phyloP scores from a whole-genome alignment of 2,329 filamentous ascomycete genomes.

The Xylariaceae sp. region DNA sequence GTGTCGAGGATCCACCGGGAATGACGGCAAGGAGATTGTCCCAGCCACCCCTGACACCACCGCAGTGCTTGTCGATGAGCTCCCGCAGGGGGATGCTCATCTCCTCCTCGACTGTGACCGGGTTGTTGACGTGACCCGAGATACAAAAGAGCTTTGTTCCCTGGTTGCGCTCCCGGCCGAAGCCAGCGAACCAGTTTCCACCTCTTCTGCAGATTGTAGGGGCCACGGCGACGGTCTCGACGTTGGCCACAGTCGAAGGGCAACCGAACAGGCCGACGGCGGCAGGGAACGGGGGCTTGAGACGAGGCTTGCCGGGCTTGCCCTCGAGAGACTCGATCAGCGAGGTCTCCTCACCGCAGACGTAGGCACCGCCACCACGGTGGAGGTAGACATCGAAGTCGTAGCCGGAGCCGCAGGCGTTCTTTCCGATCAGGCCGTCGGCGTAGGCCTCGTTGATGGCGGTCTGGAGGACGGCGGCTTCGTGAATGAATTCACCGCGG shows the following conservation, averaged over 20 bases:
- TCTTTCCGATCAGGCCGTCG: constrained; percentile 93
- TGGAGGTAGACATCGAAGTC: constrained; percentile 97
- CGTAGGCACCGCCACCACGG: constrained; percentile 94
- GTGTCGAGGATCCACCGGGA: constrained; percentile 92
- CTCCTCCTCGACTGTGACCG: constrained; percentile 95
- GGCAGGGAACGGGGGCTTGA: constrained; percentile 98
- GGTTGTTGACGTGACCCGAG: constrained; percentile 98
- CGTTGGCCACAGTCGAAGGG: constrained; percentile 95
- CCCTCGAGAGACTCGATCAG: constrained; percentile 97
- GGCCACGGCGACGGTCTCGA: constrained; percentile 92
- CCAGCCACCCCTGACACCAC: constrained; percentile 93
- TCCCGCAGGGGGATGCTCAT: constrained; percentile 97
- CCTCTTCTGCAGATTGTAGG: constrained; percentile 94
- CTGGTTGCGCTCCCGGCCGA: constrained; percentile 92
- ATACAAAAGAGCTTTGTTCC: constrained; percentile 99
- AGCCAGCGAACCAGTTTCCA: constrained; percentile 84
- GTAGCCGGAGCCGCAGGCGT: constrained; percentile 93
- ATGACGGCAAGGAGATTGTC: constrained; percentile 95
- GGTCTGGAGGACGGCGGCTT: constrained; percentile 86
- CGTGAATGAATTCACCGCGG: constrained; percentile 94
- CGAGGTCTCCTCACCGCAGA: constrained; percentile 97
- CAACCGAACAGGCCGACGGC: constrained; percentile 97
- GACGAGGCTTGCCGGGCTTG: constrained; percentile 95
- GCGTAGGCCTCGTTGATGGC: constrained; percentile 98
- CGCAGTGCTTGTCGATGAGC: constrained; percentile 97